Evolutionary conservation across 2,329 filamentous ascomycete species (phyloP).

Genomic region (Pseudonectria buxi): DNA sequence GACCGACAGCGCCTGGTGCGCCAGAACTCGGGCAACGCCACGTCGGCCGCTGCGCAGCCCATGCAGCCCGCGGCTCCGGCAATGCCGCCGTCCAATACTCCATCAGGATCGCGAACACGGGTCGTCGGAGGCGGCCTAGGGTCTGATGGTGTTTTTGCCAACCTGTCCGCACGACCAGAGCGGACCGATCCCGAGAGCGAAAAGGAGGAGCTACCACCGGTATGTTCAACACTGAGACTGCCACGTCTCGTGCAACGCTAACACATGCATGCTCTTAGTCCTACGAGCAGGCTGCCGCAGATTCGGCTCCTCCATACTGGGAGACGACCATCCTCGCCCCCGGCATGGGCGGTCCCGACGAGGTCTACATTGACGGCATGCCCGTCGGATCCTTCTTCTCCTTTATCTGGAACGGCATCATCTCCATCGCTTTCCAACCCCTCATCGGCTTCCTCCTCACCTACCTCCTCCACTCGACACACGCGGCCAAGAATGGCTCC

Average conservation of each 20-base stretch:
- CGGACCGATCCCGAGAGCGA: conserved; percentile 68
- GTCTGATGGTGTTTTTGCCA: conserved; percentile 94
- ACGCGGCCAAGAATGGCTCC: conserved; percentile 96
- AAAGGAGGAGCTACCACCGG: conserved; percentile 85
- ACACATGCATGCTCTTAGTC: conserved; percentile 53
- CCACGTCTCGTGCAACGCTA: conserved; percentile 1
- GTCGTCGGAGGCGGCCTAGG: conserved; percentile 69
- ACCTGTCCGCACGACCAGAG: conserved; percentile 85
- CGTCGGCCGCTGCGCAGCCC: conserved; percentile 12
- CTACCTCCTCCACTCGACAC: conserved; percentile 94
- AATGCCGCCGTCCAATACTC: conserved; percentile 15
- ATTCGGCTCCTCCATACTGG: conserved; percentile 96
- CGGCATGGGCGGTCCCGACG: conserved; percentile 80
- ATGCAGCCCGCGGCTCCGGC: conserved; percentile 13
- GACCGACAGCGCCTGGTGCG: conserved; percentile 84
- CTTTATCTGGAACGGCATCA: conserved; percentile 91
- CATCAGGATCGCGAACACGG: conserved; percentile 34
- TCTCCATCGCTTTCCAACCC: conserved; percentile 88
- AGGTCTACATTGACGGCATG: conserved; percentile 95
- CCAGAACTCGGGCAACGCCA: conserved; percentile 39
- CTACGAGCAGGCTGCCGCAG: conserved; percentile 96
- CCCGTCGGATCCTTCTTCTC: conserved; percentile 83
- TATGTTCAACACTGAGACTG: conserved; percentile 43
- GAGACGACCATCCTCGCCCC: conserved; percentile 96
- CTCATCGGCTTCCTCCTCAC: conserved; percentile 94